phyloP scores from a whole-genome alignment of 768 basidiomycete genomes.

The Cystobasidium ongulense region DNA sequence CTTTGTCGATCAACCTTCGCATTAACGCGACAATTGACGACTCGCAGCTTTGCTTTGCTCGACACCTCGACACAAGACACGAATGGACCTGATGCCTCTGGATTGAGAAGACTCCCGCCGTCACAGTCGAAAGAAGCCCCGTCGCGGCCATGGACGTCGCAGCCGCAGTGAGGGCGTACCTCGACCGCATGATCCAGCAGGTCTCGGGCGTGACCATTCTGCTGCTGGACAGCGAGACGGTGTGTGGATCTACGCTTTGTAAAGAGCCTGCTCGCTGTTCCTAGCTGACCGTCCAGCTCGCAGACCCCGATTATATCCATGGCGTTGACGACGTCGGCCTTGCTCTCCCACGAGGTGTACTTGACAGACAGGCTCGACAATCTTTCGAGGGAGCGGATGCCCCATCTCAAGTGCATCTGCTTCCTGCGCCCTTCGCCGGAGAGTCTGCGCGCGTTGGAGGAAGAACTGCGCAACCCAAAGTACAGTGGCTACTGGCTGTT shows the following conservation, averaged over 20 bases:
- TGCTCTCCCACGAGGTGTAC: slow-evolving; percentile 92
- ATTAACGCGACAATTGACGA: too few relatives aligned
- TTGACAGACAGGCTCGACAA: slow-evolving; percentile 97
- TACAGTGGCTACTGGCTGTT: slow-evolving; percentile 99
- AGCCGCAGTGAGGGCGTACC: slow-evolving; percentile 89
- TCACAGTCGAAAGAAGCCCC: background rate
- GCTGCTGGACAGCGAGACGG: slow-evolving; percentile 86
- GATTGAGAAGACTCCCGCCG: too few relatives aligned
- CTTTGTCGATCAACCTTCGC: too few relatives aligned
- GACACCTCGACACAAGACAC: too few relatives aligned
- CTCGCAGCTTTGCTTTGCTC: too few relatives aligned
- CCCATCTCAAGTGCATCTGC: slow-evolving; percentile 94
- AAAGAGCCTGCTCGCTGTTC: background rate
- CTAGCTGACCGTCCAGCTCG: background rate
- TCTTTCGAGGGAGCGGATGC: slow-evolving; percentile 64
- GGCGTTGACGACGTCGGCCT: slow-evolving; percentile 82
- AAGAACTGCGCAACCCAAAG: slow-evolving; percentile 77
- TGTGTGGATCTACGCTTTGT: slow-evolving; percentile 46
- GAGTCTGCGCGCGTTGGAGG: slow-evolving; percentile 70
- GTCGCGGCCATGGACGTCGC: slow-evolving; percentile 77
- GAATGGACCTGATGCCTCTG: background rate
- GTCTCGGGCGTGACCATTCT: slow-evolving; percentile 91
- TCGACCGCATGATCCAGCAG: slow-evolving; percentile 75
- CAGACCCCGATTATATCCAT: slow-evolving; percentile 90
- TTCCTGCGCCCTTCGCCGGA: slow-evolving; percentile 76